phyloP scores from a whole-genome alignment of 1,139 yeast genomes.

The Yamadazyma mexicana region DNA sequence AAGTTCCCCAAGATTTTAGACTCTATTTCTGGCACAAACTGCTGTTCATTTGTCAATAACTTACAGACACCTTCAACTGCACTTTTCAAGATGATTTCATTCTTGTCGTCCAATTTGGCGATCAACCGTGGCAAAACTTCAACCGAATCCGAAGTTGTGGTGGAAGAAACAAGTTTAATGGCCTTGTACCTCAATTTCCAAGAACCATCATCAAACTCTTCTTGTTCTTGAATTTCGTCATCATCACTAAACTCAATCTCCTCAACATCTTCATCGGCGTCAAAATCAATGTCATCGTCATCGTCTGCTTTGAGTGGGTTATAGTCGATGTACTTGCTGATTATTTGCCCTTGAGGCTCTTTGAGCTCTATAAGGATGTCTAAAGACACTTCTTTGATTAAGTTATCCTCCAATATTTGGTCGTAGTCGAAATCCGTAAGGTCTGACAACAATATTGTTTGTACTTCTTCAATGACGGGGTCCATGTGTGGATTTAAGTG shows the following conservation, averaged over 20 bases:
- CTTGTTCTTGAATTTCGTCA: slow-evolving; percentile 26
- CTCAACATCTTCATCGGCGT: slow-evolving; percentile 30
- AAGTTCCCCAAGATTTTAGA: slow-evolving; percentile 10
- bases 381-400: slow-evolving; percentile 49
- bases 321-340: slow-evolving; percentile 48
- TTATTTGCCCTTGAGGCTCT: slow-evolving; percentile 8
- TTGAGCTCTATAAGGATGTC: slow-evolving; percentile 37
- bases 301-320: slow-evolving; percentile 54
- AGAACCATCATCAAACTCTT: slow-evolving; percentile 52
- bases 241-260: slow-evolving; percentile 43
- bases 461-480: background rate
- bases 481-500: background rate
- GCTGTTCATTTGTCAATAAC: slow-evolving; percentile 6
- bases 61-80: slow-evolving; percentile 26
- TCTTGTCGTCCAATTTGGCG: slow-evolving; percentile 33
- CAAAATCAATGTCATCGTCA: slow-evolving; percentile 38
- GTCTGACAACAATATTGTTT: slow-evolving; percentile 1
- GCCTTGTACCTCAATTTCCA: slow-evolving; percentile 70
- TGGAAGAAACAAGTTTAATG: slow-evolving; percentile 44
- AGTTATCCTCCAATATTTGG: slow-evolving; percentile 31
- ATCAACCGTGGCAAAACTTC: slow-evolving; percentile 10
- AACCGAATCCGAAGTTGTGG: background rate
- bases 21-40: slow-evolving; percentile 10
- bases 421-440: slow-evolving; percentile 45
- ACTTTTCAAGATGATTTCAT: slow-evolving; percentile 40